Percentiles rank a stretch among this genome's conserved stretches.
Conservation (phyloP, 495 filamentous ascomycete genomes). For the Xylaria palmicola region DNA sequence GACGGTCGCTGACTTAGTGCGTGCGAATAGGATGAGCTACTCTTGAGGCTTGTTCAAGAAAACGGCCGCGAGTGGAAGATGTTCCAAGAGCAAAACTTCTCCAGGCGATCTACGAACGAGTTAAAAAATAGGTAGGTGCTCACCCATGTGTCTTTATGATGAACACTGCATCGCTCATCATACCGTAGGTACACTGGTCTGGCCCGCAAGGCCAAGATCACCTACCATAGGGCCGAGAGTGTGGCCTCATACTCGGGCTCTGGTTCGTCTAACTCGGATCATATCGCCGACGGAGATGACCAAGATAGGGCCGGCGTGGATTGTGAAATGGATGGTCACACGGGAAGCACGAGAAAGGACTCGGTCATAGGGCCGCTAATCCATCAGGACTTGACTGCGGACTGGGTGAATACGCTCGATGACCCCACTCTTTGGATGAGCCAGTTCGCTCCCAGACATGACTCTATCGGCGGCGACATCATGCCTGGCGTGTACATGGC, state of each 20-base stretch:
- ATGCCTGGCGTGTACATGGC: background rate
- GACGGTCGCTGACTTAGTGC: background rate
- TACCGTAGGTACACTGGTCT: background rate
- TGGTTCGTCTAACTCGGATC: background rate
- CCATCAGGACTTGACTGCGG: background rate
- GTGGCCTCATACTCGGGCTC: background rate
- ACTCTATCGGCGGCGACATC: background rate
- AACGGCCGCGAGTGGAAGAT: conserved; percentile 41
- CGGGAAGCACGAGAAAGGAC: background rate
- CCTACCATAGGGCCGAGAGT: background rate
- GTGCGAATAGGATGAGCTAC: conserved; percentile 28
- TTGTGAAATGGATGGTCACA: background rate
- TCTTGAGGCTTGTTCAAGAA: conserved; percentile 36
- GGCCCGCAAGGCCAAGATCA: background rate
- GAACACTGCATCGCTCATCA: background rate
- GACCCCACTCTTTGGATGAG: background rate
- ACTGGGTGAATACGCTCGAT: background rate
- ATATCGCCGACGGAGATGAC: background rate
- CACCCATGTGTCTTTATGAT: background rate
- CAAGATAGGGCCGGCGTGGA: background rate
- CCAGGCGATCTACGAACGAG: conserved; percentile 35
- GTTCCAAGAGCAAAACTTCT: conserved; percentile 37
- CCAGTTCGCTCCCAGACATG: background rate
- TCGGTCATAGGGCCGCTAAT: background rate
- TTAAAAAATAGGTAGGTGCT: conserved; percentile 32